Evolutionary conservation across 805 yeast species (phyloP), one percentile per base, ranked within the genome.

Genomic region (Barnettozyma vustinii): DNA sequence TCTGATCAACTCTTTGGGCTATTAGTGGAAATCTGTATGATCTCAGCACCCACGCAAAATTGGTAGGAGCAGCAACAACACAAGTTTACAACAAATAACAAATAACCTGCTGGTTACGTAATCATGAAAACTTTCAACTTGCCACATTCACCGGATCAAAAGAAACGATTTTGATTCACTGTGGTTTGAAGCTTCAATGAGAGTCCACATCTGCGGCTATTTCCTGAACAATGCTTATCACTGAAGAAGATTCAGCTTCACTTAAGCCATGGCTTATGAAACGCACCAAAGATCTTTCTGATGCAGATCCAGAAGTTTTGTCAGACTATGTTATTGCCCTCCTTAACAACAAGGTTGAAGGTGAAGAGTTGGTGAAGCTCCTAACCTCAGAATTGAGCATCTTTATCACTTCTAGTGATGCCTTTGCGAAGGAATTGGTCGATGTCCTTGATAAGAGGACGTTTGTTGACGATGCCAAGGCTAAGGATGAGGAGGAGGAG

Each of bases 251-350:
- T 7, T 23, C 45, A 8, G 42, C 46, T 4, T 35, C 37, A n/a
- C 30, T 65, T 21, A 64, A 58, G 48, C 56, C 56, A 1, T 66
- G 69, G 69, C 47, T 67, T n/a, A 44, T 56, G 23, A 44, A 46
- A 21, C 55, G 58, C 25, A 52, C 61, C 3, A 47, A 49, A 15
- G 46, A 44, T 10, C 45, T 62, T 2, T 56, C 66, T 0, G 78
- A 73, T 20, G 73, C 74, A 2, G 77, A 73, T 40, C 60, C 72
- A 5, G 67, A 64, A 12, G 74, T 72, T 23, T 56, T 75, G 48
- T 63, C 73, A 1, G 79, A 75, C 42, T 76, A 73, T 54, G 71
- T 74, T 18, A 36, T 72, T 25, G 75, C 77, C 1, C 57, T 76
- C 32, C 56, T 76, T 25, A 55, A 67, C 37, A 66, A 72, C 52